Conservation (phyloP, 2,329 filamentous ascomycete species). For the Exophiala viscosa region DNA sequence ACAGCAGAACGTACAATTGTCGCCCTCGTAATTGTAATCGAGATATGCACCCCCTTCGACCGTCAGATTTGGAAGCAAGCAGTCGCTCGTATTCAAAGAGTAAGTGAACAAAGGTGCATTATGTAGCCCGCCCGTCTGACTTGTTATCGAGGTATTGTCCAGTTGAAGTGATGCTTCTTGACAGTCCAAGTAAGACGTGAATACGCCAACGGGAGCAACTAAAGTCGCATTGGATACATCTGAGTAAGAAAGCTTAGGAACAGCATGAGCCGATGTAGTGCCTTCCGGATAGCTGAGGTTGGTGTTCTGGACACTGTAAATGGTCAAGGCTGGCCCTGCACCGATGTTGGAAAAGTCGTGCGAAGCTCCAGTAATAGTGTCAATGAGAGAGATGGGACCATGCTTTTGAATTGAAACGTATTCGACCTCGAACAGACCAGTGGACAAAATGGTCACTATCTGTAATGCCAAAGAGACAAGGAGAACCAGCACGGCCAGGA, state of each 20-base stretch:
- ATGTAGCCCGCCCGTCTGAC: not conserved
- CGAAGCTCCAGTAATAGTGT: not conserved
- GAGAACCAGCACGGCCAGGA: not conserved
- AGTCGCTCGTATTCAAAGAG: slow-evolving; percentile 1
- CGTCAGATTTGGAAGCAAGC: not conserved
- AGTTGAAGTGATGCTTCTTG: not conserved
- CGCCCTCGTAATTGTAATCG: not conserved
- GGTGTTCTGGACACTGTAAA: slow-evolving; percentile 2
- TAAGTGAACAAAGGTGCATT: slow-evolving; percentile 1
- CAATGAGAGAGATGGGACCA: not conserved
- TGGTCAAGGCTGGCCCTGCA: slow-evolving; percentile 1
- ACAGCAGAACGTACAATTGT: not conserved
- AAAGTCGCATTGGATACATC: not conserved
- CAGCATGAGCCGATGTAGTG: not conserved
- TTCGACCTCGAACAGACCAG: not conserved
- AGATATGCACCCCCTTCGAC: not conserved
- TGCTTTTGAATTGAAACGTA: not conserved
- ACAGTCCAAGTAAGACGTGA: not conserved
- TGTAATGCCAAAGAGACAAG: not conserved
- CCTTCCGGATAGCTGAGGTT: slow-evolving; percentile 4
- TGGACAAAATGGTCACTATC: not conserved
- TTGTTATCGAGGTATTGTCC: not conserved
- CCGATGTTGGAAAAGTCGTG: slow-evolving; percentile 1
- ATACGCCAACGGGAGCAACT: not conserved
- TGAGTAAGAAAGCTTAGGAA: not conserved